Evolutionary conservation across 176 grass and related monocot genomes (phyloP).

Genomic region (Elymus sibiricus): DNA sequence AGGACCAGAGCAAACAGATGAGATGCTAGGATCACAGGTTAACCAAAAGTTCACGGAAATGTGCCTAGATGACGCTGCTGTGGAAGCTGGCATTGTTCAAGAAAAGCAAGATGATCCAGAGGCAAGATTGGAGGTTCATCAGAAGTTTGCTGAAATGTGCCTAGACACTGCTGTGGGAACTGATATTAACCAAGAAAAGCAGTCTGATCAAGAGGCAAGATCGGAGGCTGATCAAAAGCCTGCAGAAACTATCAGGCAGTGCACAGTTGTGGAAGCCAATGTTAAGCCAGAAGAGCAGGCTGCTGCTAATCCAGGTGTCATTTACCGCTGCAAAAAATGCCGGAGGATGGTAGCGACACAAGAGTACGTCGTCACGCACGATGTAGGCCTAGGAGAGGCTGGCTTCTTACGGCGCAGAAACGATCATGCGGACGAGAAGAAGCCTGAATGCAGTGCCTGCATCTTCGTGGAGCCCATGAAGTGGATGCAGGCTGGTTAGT

Average conservation of each 20-base stretch:
- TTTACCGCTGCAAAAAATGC: constrained; percentile 80
- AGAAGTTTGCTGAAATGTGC: constrained; percentile 21
- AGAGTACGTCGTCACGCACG: constrained; percentile 57
- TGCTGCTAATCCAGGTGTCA: constrained; percentile 39
- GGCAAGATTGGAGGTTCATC: background rate
- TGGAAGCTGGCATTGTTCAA: constrained; percentile 9
- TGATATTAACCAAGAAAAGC: constrained; percentile 6
- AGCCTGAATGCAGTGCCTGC: constrained; percentile 48
- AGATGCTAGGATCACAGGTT: background rate
- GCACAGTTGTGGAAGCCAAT: constrained; percentile 20
- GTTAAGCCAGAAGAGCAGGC: constrained; percentile 19
- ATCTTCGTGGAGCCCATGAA: constrained; percentile 93
- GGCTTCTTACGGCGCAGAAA: constrained; percentile 49
- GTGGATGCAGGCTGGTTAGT: constrained; percentile 82
- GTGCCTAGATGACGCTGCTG: background rate
- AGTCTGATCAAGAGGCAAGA: background rate
- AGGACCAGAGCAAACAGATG: constrained; percentile 2
- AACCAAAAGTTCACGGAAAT: background rate
- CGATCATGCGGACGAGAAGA: constrained; percentile 21
- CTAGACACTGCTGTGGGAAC: background rate
- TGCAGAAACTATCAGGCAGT: constrained; percentile 16
- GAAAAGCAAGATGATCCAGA: background rate
- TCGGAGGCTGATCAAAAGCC: constrained; percentile 2
- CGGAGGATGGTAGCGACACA: constrained; percentile 72
- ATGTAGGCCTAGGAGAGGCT: constrained; percentile 55